Evolutionary conservation across 768 basidiomycete genomes (phyloP).

Genomic region (Tremella mesenterica): DNA sequence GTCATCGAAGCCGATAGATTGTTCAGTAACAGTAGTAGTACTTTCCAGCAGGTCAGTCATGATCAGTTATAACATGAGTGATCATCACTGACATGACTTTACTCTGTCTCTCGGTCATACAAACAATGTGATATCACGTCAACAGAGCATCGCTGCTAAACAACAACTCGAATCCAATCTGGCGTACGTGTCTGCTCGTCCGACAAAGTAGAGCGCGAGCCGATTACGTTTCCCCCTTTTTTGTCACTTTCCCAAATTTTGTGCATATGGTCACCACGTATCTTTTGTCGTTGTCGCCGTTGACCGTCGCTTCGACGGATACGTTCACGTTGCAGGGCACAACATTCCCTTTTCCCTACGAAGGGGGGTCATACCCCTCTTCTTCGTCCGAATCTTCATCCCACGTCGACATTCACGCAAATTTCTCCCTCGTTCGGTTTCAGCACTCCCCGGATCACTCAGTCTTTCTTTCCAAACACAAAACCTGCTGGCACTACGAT

Average conservation of each 20-base stretch:
- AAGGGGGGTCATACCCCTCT: too few species aligned
- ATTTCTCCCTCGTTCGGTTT: too few species aligned
- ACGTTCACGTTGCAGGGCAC: background rate
- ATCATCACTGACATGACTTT: background rate
- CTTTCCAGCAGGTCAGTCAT: slow-evolving; percentile 34
- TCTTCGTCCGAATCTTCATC: too few species aligned
- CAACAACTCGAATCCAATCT: slow-evolving; percentile 11
- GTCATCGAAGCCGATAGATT: slow-evolving; percentile 41
- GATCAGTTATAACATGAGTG: background rate
- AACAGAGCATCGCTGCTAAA: slow-evolving; percentile 22
- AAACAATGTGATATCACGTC: background rate
- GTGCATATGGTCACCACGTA: background rate
- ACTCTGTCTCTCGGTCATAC: background rate
- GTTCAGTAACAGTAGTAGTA: slow-evolving; percentile 44
- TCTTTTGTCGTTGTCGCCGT: background rate
- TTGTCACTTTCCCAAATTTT: background rate
- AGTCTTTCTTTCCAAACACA: too few species aligned
- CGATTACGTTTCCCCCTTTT: background rate
- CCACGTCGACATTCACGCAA: too few species aligned
- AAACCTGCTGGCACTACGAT: too few species aligned
- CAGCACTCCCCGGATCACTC: too few species aligned
- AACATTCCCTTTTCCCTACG: too few species aligned
- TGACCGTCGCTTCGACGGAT: background rate
- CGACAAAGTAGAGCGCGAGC: background rate
- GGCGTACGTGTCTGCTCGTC: slow-evolving; percentile 4